Percentiles rank a stretch among this genome's conserved stretches.
Conservation (phyloP, 176 grass and related monocot species). For the Zizania latifolia region DNA sequence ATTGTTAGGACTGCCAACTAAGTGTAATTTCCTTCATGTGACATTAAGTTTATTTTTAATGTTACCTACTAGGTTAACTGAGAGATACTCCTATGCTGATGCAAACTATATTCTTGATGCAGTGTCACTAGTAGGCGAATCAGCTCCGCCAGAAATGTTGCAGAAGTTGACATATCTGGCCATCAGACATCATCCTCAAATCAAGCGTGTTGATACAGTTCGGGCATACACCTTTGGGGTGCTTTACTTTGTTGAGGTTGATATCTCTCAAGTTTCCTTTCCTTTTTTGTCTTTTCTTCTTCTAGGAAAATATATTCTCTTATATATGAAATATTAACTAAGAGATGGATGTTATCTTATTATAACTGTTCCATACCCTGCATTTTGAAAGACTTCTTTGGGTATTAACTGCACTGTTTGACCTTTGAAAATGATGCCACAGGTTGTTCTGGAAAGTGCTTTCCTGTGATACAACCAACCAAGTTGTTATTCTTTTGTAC, state of each 20-base stretch:
- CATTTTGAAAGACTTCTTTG: no score
- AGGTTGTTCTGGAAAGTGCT: no score
- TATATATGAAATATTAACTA: no score
- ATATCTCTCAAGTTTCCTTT: neutral
- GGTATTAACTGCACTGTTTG: no score
- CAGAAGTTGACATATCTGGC: constrained; percentile 88
- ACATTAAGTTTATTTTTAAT: neutral
- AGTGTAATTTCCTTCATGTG: neutral
- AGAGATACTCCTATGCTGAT: neutral
- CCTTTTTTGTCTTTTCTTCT: neutral
- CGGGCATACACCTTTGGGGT: constrained; percentile 87
- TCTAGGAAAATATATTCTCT: neutral
- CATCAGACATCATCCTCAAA: constrained; percentile 61
- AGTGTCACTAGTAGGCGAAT: constrained; percentile 79
- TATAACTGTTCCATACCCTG: no score
- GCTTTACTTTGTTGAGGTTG: constrained; percentile 91
- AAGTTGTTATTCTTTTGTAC: no score
- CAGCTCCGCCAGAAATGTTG: constrained; percentile 84
- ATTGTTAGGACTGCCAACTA: neutral
- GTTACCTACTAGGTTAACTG: neutral
- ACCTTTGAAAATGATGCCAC: no score
- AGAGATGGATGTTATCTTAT: no score
- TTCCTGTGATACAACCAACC: no score
- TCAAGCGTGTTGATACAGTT: constrained; percentile 89
- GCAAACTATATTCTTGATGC: neutral